Base-by-base conservation (phyloP, 306 rosid species). In the Echinosophora koreensis region DNA sequence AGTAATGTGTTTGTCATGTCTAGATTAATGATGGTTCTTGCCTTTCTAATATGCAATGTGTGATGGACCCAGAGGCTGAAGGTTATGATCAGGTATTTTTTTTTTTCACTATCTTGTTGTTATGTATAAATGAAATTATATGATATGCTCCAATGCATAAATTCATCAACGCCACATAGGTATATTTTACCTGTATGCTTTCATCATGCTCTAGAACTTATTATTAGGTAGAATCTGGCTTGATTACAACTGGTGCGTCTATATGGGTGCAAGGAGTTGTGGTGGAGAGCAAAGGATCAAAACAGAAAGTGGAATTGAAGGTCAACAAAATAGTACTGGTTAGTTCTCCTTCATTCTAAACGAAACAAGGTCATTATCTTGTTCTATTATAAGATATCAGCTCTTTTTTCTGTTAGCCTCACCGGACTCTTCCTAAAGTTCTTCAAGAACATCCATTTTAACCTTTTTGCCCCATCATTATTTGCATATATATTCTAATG, bases 1-100 rank as follows among this genome's bases (percentile, higher is more conserved):
- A 37, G 59, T 41, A 32, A 5, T 47, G 28, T 71, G 66, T 22
- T 74, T 57, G 5, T 62, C 69, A 14, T 77, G 38, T 65, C 5
- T 85, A 92, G 96, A 89, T 94, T 77, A 94, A 94, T 49, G 97
- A 94, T 69, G 98, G 98, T 11, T 94, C 98, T 0, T 94, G 97
- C 77, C 91, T 94, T 71, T 92, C 97, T 46, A 94, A 92, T 63
- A 90, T 94, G 98, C 98, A 94, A 88, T 94, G 98, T 22, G 97
- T 92, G 34, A 47, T 92, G 86, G 86, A 70, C 59, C 62, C 95
- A 0, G 90, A 81, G 16, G 89, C 90, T 16, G 92, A 92, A 76
- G 98, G 97, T 28, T 94, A 84, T 77, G 87, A 90, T 82, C 97
- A 92, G 94, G 96, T 94, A 62, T 64, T 65, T 14, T 80, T 69